A percentile compares a stretch with the other conserved stretches of the same genome.
Evolutionary conservation across 352 stramenopile genomes (phyloP).

Genomic region (Globisporangium rhizosaccharum): DNA sequence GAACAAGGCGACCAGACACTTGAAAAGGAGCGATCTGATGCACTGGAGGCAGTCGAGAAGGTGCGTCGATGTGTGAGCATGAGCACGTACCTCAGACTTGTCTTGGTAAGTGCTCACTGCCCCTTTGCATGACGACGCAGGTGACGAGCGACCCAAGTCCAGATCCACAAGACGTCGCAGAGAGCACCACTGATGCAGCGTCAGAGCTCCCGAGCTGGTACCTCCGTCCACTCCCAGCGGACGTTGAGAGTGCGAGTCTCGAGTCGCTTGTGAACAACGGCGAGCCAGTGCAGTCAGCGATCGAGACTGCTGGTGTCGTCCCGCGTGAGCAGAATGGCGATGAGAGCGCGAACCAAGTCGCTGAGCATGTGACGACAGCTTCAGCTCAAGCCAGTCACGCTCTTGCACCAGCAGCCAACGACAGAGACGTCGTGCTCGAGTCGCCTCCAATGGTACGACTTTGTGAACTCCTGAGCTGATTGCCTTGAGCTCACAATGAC

Average conservation of each 20-base stretch:
- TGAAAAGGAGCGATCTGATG: background rate
- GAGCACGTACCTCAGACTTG: no score
- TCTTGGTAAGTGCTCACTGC: background rate
- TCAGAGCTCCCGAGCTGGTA: constrained; percentile 6
- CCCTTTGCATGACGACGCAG: background rate
- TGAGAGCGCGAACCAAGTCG: background rate
- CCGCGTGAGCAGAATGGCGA: background rate
- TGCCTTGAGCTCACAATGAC: background rate
- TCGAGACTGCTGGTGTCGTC: background rate
- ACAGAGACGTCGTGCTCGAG: background rate
- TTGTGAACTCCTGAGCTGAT: background rate
- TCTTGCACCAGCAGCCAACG: background rate
- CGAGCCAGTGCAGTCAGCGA: background rate
- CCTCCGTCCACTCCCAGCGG: constrained; percentile 4
- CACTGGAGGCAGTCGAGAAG: background rate
- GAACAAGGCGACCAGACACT: background rate
- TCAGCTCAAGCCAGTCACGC: background rate
- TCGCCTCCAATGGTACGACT: constrained; percentile 1
- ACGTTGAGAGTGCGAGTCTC: background rate
- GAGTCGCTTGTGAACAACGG: background rate
- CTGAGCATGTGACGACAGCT: background rate
- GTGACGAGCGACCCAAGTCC: no score
- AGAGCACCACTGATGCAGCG: background rate
- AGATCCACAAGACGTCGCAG: background rate
- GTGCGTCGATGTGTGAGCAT: background rate